Conservation (phyloP, 2,329 filamentous ascomycete genomes). For the Paecilomyces dactylethromorphus region DNA sequence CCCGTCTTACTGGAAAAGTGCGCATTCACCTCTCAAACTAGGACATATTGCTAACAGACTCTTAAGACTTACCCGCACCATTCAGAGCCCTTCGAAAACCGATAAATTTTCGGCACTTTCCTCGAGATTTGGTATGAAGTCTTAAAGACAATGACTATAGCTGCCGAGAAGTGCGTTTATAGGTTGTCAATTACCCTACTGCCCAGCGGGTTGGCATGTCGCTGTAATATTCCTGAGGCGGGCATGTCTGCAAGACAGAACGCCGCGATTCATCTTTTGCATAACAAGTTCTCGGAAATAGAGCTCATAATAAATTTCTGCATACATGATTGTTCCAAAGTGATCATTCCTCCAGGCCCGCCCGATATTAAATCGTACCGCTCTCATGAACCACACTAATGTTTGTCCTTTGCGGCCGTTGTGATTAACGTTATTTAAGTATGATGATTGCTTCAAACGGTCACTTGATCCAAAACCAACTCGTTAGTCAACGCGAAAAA, state of each 20-base stretch:
- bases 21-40: conserved; percentile 12
- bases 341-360: not conserved
- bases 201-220: not conserved
- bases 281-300: not conserved
- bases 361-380: not conserved
- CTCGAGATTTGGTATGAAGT: conserved; percentile 65
- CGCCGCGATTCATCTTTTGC: not conserved
- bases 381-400: not conserved
- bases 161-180: not conserved
- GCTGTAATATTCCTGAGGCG: not conserved
- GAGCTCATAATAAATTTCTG: not conserved
- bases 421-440: not conserved
- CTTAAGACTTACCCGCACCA: conserved; percentile 59
- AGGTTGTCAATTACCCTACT: not conserved
- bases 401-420: not conserved
- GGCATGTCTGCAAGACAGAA: not conserved
- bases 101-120: conserved; percentile 66
- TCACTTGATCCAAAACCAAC: not conserved
- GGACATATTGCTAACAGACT: conserved; percentile 11
- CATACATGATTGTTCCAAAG: not conserved
- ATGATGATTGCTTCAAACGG: not conserved
- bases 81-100: conserved; percentile 52
- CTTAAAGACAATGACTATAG: conserved; percentile 6
- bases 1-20: conserved; percentile 89
- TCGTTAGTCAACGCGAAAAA: not conserved